phyloP scores from a whole-genome alignment of 2,329 filamentous ascomycete genomes.

The Arthrobotrys musiformis region DNA sequence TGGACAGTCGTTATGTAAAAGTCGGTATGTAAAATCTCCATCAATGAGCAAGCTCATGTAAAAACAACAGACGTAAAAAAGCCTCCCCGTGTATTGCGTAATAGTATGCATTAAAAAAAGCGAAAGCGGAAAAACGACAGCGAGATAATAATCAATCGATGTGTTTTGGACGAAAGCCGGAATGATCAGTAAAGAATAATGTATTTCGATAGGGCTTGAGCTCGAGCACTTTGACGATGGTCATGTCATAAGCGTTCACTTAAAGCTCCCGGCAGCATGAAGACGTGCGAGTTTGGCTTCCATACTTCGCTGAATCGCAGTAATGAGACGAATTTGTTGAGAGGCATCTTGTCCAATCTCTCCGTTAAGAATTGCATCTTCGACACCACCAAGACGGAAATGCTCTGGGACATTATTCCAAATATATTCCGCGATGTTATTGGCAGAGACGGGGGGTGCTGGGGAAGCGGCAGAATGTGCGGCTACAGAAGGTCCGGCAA shows the following conservation, averaged over 20 bases:
- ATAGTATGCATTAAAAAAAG: neutral
- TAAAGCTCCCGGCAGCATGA: neutral
- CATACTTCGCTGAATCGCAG: conserved; percentile 41
- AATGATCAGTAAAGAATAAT: neutral
- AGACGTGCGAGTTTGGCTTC: conserved; percentile 32
- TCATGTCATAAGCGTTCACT: neutral
- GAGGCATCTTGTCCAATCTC: conserved; percentile 10
- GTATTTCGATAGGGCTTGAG: neutral
- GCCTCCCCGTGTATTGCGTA: neutral
- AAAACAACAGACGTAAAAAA: neutral
- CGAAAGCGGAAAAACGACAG: neutral
- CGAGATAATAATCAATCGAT: neutral
- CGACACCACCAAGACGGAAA: conserved; percentile 31
- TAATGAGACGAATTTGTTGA: conserved; percentile 38
- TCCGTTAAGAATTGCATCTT: conserved; percentile 21
- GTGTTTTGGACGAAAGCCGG: neutral
- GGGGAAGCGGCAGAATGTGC: neutral
- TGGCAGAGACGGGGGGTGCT: neutral
- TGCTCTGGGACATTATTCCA: conserved; percentile 40
- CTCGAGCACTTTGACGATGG: neutral
- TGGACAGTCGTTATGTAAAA: too few relatives aligned
- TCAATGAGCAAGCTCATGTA: neutral
- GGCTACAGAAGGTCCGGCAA: neutral
- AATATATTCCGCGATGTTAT: conserved; percentile 31
- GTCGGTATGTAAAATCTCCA: neutral